Percentiles rank a stretch among this genome's conserved stretches.
Evolutionary conservation across 805 yeast species (phyloP).

Genomic region (Komagataella pseudopastoris): DNA sequence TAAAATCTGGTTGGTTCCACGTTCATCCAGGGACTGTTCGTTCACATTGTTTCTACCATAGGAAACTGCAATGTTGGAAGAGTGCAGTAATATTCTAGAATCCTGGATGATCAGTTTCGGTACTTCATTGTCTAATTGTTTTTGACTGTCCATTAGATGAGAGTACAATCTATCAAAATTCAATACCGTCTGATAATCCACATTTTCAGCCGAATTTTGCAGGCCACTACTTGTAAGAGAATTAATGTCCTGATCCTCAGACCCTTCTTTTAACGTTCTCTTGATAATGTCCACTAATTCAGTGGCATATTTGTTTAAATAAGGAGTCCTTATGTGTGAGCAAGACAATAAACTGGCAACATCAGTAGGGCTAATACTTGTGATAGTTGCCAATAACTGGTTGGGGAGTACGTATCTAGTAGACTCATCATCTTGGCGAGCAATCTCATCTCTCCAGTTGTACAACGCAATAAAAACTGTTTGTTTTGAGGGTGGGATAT

Average conservation of each 20-base stretch:
- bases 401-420: constrained; percentile 75
- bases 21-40: constrained; percentile 6
- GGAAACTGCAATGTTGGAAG: constrained; percentile 7
- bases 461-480: constrained; percentile 47
- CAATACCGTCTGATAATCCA: constrained; percentile 5
- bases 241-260: constrained; percentile 21
- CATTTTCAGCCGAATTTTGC: background rate
- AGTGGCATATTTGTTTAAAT: constrained; percentile 24
- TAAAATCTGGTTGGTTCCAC: background rate
- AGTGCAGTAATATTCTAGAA: constrained; percentile 10
- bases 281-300: constrained; percentile 46
- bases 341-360: constrained; percentile 37
- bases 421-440: constrained; percentile 74
- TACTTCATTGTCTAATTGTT: background rate
- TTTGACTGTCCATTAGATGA: background rate
- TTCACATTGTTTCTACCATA: constrained; percentile 7
- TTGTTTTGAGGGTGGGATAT: constrained; percentile 39
- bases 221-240: background rate
- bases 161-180: constrained; percentile 8
- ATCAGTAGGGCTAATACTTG: constrained; percentile 36
- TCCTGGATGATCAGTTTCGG: background rate
- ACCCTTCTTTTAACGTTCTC: constrained; percentile 17
- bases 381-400: constrained; percentile 53
- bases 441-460: constrained; percentile 74
- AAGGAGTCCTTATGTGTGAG: constrained; percentile 32